Conservation (phyloP, 306 rosid species). For the Quercus glauca region DNA sequence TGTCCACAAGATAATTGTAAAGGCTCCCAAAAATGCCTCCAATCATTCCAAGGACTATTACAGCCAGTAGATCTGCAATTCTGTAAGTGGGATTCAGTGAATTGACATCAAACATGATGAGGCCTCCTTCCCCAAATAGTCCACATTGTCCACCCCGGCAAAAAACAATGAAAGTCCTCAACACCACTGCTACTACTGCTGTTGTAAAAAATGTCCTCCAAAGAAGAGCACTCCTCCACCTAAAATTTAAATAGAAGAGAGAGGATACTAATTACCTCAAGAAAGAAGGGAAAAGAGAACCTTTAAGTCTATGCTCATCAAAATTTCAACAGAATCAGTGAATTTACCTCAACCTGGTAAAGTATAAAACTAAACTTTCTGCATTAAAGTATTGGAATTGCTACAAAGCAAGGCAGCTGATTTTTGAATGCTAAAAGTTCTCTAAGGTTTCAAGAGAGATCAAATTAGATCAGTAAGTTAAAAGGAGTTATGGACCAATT, state of each 20-base stretch:
- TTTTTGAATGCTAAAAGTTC: neutral
- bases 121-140: conserved; percentile 80
- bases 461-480: neutral
- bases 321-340: neutral
- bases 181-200: conserved; percentile 76
- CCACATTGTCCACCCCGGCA: conserved; percentile 66
- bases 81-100: conserved; percentile 44
- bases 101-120: conserved; percentile 65
- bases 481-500: neutral
- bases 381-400: neutral
- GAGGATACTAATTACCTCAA: neutral
- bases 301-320: neutral
- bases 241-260: conserved; percentile 1
- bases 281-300: neutral
- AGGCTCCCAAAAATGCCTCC: conserved; percentile 81
- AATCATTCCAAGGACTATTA: conserved; percentile 54
- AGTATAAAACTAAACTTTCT: neutral
- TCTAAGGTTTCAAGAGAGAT: neutral
- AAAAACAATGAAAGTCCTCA: conserved; percentile 49
- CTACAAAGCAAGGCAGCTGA: neutral
- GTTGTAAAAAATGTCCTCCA: conserved; percentile 83
- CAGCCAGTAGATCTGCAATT: conserved; percentile 53
- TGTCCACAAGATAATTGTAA: conserved; percentile 67
- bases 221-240: conserved; percentile 93
- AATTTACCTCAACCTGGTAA: neutral